Percentiles rank a stretch among this genome's conserved stretches.
These are phyloP conservation scores for Brassica balearica DNA, from an alignment of 441 rosid genomes.

Conservation along the genomic window DNA sequence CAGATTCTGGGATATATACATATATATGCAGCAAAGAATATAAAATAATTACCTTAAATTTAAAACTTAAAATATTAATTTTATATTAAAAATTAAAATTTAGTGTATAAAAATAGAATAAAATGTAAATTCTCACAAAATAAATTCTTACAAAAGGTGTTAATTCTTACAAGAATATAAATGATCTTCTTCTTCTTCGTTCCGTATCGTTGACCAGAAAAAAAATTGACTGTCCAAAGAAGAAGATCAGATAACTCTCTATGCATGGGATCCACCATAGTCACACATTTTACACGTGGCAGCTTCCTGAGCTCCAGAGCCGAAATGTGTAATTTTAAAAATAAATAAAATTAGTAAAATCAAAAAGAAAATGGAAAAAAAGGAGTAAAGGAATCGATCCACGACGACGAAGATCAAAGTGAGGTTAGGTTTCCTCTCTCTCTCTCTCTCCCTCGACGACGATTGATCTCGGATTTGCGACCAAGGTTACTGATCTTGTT, in stretches of 20 bases:
- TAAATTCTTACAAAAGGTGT: too few relatives aligned
- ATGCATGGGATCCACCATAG: constrained; percentile 30
- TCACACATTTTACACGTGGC: constrained; percentile 34
- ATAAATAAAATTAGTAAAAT: constrained; percentile 7
- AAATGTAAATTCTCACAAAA: too few relatives aligned
- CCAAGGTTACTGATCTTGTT: neutral
- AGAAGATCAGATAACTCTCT: constrained; percentile 33
- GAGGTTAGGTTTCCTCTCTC: constrained; percentile 33
- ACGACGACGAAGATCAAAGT: constrained; percentile 33
- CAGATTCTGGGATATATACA: neutral
- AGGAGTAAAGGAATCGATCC: constrained; percentile 40
- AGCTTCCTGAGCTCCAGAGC: constrained; percentile 25
- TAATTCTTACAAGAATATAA: too few relatives aligned
- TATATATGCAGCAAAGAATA: too few relatives aligned
- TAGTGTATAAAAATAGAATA: too few relatives aligned
- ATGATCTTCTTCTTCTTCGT: neutral
- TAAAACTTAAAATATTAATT: neutral
- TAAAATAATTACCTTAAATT: neutral
- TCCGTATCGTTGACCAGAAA: constrained; percentile 10
- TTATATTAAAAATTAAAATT: too few relatives aligned
- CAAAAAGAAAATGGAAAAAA: constrained; percentile 7
- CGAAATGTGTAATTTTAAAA: constrained; percentile 16
- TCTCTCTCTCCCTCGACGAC: neutral
- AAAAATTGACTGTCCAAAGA: neutral
- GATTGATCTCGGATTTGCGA: constrained; percentile 21